Percentiles rank a stretch among this genome's conserved stretches.
These are phyloP conservation scores for Talaromyces amestolkiae DNA, from an alignment of 2,329 filamentous ascomycete species.

Conservation along the genomic window DNA sequence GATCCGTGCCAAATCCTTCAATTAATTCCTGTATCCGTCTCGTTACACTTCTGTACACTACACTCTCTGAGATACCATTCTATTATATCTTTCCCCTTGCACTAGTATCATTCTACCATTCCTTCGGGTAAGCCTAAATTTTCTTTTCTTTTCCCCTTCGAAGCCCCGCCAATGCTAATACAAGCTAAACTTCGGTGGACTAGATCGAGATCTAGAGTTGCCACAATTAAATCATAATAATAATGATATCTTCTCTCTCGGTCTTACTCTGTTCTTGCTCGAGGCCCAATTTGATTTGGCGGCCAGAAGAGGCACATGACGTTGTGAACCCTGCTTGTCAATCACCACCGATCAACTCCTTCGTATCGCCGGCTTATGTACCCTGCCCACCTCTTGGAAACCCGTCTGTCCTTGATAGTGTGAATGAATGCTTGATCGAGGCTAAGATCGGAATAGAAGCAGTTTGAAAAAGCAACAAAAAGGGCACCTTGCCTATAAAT, in stretches of 20 bases:
- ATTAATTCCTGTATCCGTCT: not conserved
- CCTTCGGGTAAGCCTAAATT: constrained; percentile 6
- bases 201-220: not conserved
- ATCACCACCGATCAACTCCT: not conserved
- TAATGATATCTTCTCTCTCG: not conserved
- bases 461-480: constrained; percentile 8
- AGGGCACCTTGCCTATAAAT: not conserved
- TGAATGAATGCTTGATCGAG: not conserved
- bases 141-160: not conserved
- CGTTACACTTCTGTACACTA: not conserved
- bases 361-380: not conserved
- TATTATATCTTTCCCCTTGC: constrained; percentile 4
- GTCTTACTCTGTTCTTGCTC: not conserved
- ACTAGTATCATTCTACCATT: constrained; percentile 12
- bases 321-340: constrained; percentile 3
- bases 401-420: not conserved
- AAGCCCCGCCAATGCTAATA: constrained; percentile 3
- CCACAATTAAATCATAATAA: not conserved
- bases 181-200: not conserved
- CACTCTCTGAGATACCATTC: not conserved
- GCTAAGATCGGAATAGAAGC: not conserved
- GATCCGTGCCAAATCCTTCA: constrained; percentile 7
- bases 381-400: not conserved
- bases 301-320: constrained; percentile 1
- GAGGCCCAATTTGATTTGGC: constrained; percentile 1